phyloP scores from a whole-genome alignment of 805 yeast species.

The Tetrapisispora iriomotensis region DNA sequence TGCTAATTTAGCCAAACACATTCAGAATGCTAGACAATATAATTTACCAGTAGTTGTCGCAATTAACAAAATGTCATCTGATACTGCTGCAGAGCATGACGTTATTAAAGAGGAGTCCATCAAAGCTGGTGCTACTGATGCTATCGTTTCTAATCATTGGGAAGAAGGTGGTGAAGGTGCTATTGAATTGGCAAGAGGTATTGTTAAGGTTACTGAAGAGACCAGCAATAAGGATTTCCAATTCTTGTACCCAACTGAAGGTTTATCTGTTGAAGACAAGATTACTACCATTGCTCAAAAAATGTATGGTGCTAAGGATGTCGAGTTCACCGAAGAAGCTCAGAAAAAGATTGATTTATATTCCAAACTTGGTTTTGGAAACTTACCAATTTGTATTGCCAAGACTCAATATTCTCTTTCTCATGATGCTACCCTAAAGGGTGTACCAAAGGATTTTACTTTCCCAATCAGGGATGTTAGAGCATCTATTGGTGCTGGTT shows the following conservation, averaged over 20 bases:
- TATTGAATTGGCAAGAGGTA: constrained; percentile 59
- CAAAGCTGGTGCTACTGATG: constrained; percentile 71
- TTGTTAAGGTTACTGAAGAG: constrained; percentile 49
- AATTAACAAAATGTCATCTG: constrained; percentile 68
- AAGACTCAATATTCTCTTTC: constrained; percentile 80
- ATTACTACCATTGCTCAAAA: constrained; percentile 56
- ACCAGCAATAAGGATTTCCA: constrained; percentile 33
- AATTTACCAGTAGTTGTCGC: constrained; percentile 79
- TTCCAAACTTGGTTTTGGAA: constrained; percentile 65
- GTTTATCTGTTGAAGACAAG: constrained; percentile 54
- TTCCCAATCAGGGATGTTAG: constrained; percentile 77
- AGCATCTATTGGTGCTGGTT: constrained; percentile 75
- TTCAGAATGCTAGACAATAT: constrained; percentile 57
- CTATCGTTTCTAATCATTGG: constrained; percentile 79
- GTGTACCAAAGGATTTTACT: constrained; percentile 71
- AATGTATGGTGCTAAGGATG: constrained; percentile 70
- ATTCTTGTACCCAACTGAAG: constrained; percentile 53
- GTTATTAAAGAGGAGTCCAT: constrained; percentile 57
- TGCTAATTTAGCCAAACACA: constrained; percentile 68
- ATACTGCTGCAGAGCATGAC: constrained; percentile 57
- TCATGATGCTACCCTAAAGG: constrained; percentile 73
- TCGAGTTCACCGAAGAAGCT: constrained; percentile 62
- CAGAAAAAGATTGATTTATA: constrained; percentile 57
- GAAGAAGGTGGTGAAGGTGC: constrained; percentile 82
- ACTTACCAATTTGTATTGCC: constrained; percentile 76